Conservation (phyloP, 1,139 yeast species). For the Nadsonia commutata region DNA sequence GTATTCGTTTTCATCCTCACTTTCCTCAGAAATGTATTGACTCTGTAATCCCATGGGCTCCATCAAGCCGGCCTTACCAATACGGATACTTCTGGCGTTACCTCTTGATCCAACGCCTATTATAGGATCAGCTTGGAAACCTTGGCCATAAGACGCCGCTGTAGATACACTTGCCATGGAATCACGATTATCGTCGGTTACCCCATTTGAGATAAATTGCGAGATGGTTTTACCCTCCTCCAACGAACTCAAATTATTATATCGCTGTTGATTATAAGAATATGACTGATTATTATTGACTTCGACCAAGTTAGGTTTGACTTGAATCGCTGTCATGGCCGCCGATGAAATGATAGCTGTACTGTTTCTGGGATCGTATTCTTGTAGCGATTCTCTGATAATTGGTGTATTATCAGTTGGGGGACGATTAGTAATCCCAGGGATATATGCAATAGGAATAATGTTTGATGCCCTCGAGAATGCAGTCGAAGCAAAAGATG, state of each 20-base stretch:
- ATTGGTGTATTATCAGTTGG: background rate
- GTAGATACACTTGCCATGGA: background rate
- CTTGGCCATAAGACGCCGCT: background rate
- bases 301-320: constrained; percentile 4
- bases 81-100: constrained; percentile 5
- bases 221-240: background rate
- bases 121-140: constrained; percentile 1
- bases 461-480: constrained; percentile 5
- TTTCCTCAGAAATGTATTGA: constrained; percentile 12
- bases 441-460: constrained; percentile 6
- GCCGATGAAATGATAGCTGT: constrained; percentile 1
- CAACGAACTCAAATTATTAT: background rate
- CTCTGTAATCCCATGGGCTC: constrained; percentile 12
- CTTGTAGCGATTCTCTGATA: background rate
- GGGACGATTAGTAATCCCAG: constrained; percentile 4
- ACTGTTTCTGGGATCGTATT: background rate
- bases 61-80: background rate
- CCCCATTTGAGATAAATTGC: background rate
- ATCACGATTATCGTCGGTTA: background rate
- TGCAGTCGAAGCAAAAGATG: constrained; percentile 8
- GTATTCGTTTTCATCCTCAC: constrained; percentile 8
- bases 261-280: background rate
- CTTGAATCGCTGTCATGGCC: constrained; percentile 7
- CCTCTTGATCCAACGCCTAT: constrained; percentile 1
- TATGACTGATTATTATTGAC: background rate